Base-by-base conservation (phyloP, 2,329 filamentous ascomycete species). In the Ophiocordyceps robertsii region DNA sequence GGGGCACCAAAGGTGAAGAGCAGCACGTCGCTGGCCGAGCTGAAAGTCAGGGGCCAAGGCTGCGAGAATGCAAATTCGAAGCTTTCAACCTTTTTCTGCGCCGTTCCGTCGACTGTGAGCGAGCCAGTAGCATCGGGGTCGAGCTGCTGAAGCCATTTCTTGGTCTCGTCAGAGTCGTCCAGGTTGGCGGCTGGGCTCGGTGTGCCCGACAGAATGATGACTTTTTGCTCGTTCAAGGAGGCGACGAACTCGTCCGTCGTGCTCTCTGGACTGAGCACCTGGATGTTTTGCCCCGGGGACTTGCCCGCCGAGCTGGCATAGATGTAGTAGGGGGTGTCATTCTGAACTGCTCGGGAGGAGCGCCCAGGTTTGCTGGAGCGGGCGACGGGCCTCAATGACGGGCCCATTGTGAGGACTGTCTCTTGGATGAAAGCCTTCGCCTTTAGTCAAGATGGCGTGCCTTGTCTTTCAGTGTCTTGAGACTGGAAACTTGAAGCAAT, bases 301-400 rank as follows among this genome's bases (percentile, higher is more conserved):
- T 45, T 29, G 12, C 43, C 40, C 29, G 43, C 36, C 19, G 43
- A 35, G 43, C 43, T 42, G n/a, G 43, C 43, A 29, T 42, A 45
- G 32, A 42, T 42, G 40, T 37, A 39, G 37, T 42, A 45, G 21
- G n/a, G 19, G 2, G 27, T 21, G 29, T 24, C 19, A 24, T 13
- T 19, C 16, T 43, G 19, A 14, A 29, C n/a, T 3, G 24, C 27
- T 29, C 33, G 31, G 33, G 42, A 32, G 2, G 42, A 37, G n/a
- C 6, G 14, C 6, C 16, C 31, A 13, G 24, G 14, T 3, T 17
- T 32, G 12, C 10, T 39, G 31, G 29, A 14, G 42, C 10, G 11
- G n/a, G 4, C 31, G 11, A 33, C 31, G n/a, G 37, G 32, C 13
- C 13, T 29, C 27, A 37, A 38, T 17, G 42, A 30, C 32, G 40